Evolutionary conservation across 108 stramenopile species (phyloP).

Genomic region (Fistulifera solaris): DNA sequence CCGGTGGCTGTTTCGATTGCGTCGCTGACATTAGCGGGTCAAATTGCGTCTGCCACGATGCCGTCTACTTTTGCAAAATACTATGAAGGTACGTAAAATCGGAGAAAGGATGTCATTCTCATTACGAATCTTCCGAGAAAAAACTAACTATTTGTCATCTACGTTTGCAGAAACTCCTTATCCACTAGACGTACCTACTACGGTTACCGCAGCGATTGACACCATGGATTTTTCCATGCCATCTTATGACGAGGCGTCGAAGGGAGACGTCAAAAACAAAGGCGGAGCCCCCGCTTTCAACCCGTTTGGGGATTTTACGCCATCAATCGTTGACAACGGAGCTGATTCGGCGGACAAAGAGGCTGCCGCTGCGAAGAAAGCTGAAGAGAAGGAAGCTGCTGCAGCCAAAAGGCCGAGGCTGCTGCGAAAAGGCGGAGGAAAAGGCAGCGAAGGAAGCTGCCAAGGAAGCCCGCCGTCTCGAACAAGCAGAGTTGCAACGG

Average conservation of each 20-base stretch:
- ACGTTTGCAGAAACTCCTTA: background rate
- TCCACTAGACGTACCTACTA: background rate
- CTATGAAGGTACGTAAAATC: too few species aligned
- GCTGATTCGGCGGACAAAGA: conserved; percentile 33
- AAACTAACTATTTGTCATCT: too few species aligned
- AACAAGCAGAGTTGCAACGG: conserved; percentile 28
- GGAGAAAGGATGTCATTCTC: too few species aligned
- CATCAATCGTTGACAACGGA: conserved; percentile 19
- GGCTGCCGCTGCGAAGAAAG: conserved; percentile 34
- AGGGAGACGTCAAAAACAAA: conserved; percentile 9
- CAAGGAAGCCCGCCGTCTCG: conserved; percentile 32
- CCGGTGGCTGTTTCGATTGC: too few species aligned
- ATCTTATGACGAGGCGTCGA: conserved; percentile 40
- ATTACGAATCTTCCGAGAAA: too few species aligned
- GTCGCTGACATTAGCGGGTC: too few species aligned
- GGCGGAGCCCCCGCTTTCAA: conserved; percentile 21
- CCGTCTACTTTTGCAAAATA: too few species aligned
- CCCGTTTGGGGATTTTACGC: conserved; percentile 25
- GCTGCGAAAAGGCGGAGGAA: conserved; percentile 36
- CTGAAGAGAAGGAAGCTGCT: conserved; percentile 33
- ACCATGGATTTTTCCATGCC: conserved; percentile 75
- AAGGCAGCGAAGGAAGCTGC: conserved; percentile 32
- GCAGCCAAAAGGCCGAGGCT: conserved; percentile 44
- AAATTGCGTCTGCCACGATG: too few species aligned
- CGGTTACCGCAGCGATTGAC: conserved; percentile 17